Evolutionary conservation across 2,329 filamentous ascomycete species (phyloP), one percentile per base, ranked within the genome.

Genomic region (Colletotrichum eleusines): DNA sequence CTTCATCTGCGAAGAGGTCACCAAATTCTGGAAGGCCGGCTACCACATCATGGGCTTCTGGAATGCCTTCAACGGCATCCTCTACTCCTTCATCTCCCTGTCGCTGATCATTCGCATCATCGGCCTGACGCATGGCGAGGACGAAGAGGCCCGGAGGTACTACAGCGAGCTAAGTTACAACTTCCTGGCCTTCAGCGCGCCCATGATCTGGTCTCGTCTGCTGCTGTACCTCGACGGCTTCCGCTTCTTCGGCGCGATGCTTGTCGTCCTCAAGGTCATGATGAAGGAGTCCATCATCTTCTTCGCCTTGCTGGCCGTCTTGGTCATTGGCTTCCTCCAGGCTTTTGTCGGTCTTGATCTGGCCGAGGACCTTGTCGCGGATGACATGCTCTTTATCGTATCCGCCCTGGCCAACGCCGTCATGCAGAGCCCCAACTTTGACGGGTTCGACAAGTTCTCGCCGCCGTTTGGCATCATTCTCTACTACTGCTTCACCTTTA

Each of bases 401-500:
- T 89, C 94, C 77, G 88, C 92, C 46, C 96, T 97, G 94, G 86
- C 93, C 28, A 98, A 97, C 76, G 94, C 93, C 6, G 88, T 99
- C 64, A 94, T 99, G 90, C 92, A 95, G 79, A 93, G 90, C 60
- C 96, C 96, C 0, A 95, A 98, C 74, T 98, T 99, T 76, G 85
- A 81, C 6, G 93, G 92, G 0, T 98, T 98, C 77, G 94, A 98
- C 74, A 88, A 91, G 31, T 99, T 98, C 78, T 93, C 92, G 28
- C 94, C 93, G 16, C 96, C 96, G 0, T 99, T 98, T 79, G 96
- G 96, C 11, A 88, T 97, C 61, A 93, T 98, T 40, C 90, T 99
- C 12, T 99, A 99, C 84, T 99, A 99, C 84, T 89, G 97, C 78
- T 99, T 98, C 81, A 97, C 95, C 23, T 99, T 99, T 77, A 91